These are phyloP conservation scores for Cryptococcus deneoformans DNA, from an alignment of 1,284 basidiomycete species.

Conservation along the genomic window DNA sequence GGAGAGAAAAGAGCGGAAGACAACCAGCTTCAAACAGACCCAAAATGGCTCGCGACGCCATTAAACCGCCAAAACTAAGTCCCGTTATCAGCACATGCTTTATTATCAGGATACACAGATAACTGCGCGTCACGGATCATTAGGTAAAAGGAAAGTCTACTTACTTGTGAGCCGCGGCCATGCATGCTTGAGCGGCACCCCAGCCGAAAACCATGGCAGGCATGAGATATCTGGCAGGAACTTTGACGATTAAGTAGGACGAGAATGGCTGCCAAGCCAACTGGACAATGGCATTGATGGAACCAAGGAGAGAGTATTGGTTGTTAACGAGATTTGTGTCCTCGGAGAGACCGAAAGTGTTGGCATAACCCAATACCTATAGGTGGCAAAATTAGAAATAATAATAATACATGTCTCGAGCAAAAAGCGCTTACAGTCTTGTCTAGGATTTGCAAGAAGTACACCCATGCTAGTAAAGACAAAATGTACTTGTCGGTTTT, in stretches of 20 bases:
- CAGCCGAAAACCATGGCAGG: constrained; percentile 38
- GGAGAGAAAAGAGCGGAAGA: constrained; percentile 48
- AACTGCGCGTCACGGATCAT: not conserved
- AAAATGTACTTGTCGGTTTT: constrained; percentile 36
- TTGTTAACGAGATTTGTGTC: constrained; percentile 29
- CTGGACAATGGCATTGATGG: constrained; percentile 43
- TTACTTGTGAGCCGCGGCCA: constrained; percentile 32
- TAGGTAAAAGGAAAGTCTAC: too few species aligned
- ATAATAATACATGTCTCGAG: not conserved
- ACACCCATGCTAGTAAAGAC: constrained; percentile 39
- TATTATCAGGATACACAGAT: not conserved
- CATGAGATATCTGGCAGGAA: constrained; percentile 42
- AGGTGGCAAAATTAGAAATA: not conserved
- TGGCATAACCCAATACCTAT: constrained; percentile 34
- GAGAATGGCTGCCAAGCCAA: constrained; percentile 47
- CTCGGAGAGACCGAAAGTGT: constrained; percentile 35
- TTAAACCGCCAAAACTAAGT: constrained; percentile 25
- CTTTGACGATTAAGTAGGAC: constrained; percentile 43
- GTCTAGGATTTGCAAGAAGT: constrained; percentile 45
- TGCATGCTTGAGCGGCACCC: constrained; percentile 36
- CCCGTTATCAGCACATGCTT: too few species aligned
- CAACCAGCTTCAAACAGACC: constrained; percentile 50
- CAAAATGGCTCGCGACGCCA: constrained; percentile 45
- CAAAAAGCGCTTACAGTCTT: constrained; percentile 28
- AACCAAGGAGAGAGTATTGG: constrained; percentile 40